phyloP scores from a whole-genome alignment of 129 eudicot species.

The Centella asiatica region DNA sequence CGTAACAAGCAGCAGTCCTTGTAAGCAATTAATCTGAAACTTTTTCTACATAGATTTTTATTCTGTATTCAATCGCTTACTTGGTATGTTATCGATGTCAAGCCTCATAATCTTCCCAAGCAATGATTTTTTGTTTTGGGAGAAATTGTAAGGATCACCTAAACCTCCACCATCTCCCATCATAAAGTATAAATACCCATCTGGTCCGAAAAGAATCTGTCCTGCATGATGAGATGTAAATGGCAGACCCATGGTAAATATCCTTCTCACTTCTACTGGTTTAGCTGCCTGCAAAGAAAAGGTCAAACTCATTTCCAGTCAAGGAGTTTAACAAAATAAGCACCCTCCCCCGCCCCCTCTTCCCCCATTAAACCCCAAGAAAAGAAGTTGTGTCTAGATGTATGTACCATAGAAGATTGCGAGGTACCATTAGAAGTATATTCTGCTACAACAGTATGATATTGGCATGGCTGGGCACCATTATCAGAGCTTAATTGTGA shows the following conservation, averaged over 20 bases:
- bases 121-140: constrained; percentile 83
- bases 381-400: not conserved
- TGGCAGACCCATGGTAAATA: constrained; percentile 90
- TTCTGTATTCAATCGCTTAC: no score
- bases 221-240: constrained; percentile 75
- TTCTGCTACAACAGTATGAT: constrained; percentile 71
- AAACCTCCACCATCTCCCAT: constrained; percentile 79
- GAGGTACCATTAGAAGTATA: constrained; percentile 53
- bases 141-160: constrained; percentile 72
- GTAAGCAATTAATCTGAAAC: no score
- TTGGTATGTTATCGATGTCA: constrained; percentile 60
- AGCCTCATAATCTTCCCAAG: constrained; percentile 91
- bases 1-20: no score
- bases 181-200: constrained; percentile 75
- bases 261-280: constrained; percentile 72
- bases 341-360: no score
- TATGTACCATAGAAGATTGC: constrained; percentile 40
- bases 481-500: constrained; percentile 40
- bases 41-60: no score
- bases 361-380: not conserved
- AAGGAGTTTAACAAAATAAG: not conserved
- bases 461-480: constrained; percentile 71
- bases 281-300: constrained; percentile 32
- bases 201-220: constrained; percentile 84
- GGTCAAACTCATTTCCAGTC: not conserved